Evolutionary conservation across 345 rosid species (phyloP), one percentile per base, ranked within the genome.

Genomic region (Melastoma malabathricum): DNA sequence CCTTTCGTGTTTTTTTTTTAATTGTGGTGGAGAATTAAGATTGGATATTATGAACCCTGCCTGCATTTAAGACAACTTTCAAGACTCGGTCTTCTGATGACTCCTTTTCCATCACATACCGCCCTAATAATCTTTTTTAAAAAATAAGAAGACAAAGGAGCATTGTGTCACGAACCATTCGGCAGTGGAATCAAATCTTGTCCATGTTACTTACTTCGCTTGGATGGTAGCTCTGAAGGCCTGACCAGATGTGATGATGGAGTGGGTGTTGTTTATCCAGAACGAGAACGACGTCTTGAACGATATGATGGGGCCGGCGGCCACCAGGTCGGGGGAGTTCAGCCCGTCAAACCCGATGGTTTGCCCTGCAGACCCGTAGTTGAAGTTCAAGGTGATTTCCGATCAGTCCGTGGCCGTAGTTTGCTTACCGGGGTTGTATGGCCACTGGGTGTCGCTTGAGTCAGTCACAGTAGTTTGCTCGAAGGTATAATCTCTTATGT

Each of bases 361-460:
- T 1, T 52, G 25, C 3, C 86, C 86, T 10, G 76, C 75, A 0
- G 70, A 38, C 8, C 86, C 79, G 45, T 80, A 80, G 56, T 77
- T 80, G 51, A 58, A 73, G 64, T 80, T 80, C 75, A 81, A 75
- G 16, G 86, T 29, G 46, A 80, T 61, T 38, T 74, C 78, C 78
- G 27, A 80, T 39, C 18, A 82, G 86, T 52, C 86, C 83, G 8
- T 83, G 81, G 5, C 86, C 81, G 4, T 47, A 70, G 70, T 80
- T 74, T n/a, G 46, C 47, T 48, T 70, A 43, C 65, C 68, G 0
- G 74, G 64, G 47, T 17, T 51, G 47, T 72, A 72, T 9, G 72
- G 72, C 22, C 57, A 72, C 8, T 67, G 59, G 27, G 57, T 58
- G 50, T 10, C 43, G 14, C 7, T 13, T 46, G 5, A 13, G 23